Evolutionary conservation across 495 filamentous ascomycete genomes (phyloP).

Genomic region (Peziza echinospora): DNA sequence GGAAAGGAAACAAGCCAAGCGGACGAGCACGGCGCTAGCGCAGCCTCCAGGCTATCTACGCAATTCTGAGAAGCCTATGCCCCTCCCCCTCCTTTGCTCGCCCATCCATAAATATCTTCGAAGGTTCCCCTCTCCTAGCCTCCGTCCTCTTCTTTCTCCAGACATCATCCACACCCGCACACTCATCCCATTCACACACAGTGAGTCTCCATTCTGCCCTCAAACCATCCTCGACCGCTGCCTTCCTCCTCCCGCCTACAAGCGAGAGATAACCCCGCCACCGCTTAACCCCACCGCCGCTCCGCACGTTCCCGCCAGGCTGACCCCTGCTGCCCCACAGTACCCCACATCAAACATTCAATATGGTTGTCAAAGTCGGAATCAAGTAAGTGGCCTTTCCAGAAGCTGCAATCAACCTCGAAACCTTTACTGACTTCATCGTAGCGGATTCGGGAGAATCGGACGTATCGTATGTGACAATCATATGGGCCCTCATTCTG

Average conservation of each 20-base stretch:
- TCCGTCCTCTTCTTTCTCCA: neutral
- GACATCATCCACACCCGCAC: neutral
- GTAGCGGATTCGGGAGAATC: conserved; percentile 98
- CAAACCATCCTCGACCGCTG: no score
- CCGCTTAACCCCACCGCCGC: no score
- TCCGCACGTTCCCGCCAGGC: no score
- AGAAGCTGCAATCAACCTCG: neutral
- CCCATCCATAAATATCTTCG: neutral
- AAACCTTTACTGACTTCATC: conserved; percentile 5
- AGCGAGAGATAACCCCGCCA: no score
- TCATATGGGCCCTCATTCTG: no score
- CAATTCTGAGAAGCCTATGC: neutral
- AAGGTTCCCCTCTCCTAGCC: neutral
- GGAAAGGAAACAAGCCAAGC: no score
- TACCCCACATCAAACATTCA: conserved; percentile 1
- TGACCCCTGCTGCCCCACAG: no score
- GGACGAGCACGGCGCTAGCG: no score
- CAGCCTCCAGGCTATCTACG: no score
- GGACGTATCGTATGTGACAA: conserved; percentile 82
- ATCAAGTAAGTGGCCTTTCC: conserved; percentile 14
- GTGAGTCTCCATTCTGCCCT: no score
- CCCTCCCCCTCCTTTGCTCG: neutral
- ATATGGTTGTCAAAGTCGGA: conserved; percentile 19
- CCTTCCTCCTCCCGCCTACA: no score
- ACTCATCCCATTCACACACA: neutral